These are phyloP conservation scores for Blastomyces percursus DNA, from an alignment of 2,329 filamentous ascomycete species.

Conservation along the genomic window DNA sequence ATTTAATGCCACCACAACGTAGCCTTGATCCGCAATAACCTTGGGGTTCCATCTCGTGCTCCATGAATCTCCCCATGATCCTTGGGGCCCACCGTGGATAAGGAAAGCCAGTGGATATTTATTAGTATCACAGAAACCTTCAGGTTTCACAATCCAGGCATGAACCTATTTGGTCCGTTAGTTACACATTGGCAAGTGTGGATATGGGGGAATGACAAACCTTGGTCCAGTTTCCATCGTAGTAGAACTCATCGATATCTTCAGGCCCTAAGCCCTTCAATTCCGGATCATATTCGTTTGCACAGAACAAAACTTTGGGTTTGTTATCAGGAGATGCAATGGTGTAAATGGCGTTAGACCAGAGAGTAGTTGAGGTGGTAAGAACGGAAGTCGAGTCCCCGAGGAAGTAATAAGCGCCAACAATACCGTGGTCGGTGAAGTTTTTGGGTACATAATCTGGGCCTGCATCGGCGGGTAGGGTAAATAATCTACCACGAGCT, in stretches of 20 bases:
- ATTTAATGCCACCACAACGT: constrained; percentile 71
- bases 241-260: constrained; percentile 31
- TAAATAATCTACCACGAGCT: constrained; percentile 41
- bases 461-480: constrained; percentile 24
- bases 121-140: constrained; percentile 54
- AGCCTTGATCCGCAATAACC: constrained; percentile 78
- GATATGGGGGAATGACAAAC: constrained; percentile 12
- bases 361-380: constrained; percentile 26
- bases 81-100: constrained; percentile 75
- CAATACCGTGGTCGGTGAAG: constrained; percentile 27
- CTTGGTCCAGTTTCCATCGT: constrained; percentile 26
- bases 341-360: constrained; percentile 28
- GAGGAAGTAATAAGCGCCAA: constrained; percentile 22
- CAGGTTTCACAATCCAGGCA: constrained; percentile 34
- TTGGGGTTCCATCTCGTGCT: constrained; percentile 77
- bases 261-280: constrained; percentile 26
- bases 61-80: constrained; percentile 65
- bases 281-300: constrained; percentile 32
- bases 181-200: not conserved
- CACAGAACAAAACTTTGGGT: constrained; percentile 23
- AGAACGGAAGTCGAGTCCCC: constrained; percentile 23
- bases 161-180: constrained; percentile 25
- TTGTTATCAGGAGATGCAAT: constrained; percentile 23
- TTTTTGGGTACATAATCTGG: constrained; percentile 26
- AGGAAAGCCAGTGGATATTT: constrained; percentile 70